Conservation (phyloP, 1,139 yeast species). For the Casaregolazyma lundiana region DNA sequence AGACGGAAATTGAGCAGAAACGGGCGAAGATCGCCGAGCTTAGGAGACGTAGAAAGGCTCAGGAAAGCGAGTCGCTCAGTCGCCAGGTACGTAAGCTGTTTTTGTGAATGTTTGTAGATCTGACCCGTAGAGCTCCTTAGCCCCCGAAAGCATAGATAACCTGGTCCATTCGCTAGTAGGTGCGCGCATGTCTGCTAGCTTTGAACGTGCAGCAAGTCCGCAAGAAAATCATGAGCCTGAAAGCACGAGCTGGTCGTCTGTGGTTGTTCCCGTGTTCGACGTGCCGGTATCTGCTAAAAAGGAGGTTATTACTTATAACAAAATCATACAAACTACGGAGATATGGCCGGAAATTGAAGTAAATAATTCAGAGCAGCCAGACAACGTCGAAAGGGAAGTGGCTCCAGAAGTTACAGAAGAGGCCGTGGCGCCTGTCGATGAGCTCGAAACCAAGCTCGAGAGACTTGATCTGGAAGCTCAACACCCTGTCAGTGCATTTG, state of each 20-base stretch:
- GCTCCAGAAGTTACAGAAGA: neutral
- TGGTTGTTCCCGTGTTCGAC: conserved; percentile 19
- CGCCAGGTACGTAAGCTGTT: conserved; percentile 1
- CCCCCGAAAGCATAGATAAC: conserved; percentile 7
- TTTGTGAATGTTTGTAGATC: neutral
- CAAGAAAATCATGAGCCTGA: neutral
- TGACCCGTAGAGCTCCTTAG: neutral
- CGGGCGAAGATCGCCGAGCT: conserved; percentile 44
- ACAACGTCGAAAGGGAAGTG: neutral
- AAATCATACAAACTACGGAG: conserved; percentile 27
- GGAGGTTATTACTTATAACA: conserved; percentile 25
- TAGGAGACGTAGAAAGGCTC: conserved; percentile 23
- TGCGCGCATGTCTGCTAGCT: conserved; percentile 1
- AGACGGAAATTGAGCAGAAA: conserved; percentile 44
- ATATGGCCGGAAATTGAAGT: conserved; percentile 2
- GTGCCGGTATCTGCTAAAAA: conserved; percentile 16
- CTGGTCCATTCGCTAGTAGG: conserved; percentile 12
- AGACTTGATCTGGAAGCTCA: conserved; percentile 20
- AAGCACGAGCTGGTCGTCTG: conserved; percentile 7
- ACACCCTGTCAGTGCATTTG: conserved; percentile 1
- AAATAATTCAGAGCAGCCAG: neutral
- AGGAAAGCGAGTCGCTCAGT: neutral
- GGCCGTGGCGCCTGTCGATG: neutral
- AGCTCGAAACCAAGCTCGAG: conserved; percentile 13
- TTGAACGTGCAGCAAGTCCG: conserved; percentile 1